Evolutionary conservation across 192 early-diverging fungal species (phyloP).

Genomic region (Backusella macrospora): DNA sequence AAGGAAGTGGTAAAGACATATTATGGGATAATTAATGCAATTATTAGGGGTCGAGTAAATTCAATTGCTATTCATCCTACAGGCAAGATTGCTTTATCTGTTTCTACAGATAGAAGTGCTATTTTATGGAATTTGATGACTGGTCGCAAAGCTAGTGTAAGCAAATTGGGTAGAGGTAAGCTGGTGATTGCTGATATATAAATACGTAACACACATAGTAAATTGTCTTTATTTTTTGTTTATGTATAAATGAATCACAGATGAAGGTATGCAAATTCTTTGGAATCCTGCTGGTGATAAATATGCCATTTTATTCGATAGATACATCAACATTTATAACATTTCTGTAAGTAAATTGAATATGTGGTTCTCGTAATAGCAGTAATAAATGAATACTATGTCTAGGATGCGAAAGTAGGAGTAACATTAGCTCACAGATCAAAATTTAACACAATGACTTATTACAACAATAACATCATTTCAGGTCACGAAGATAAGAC

Average conservation of each 20-base stretch:
- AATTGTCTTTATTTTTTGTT: neutral
- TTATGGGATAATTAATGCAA: neutral
- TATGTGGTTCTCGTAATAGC: neutral
- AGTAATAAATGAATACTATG: neutral
- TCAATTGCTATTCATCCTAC: conserved; percentile 91
- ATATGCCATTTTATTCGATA: conserved; percentile 63
- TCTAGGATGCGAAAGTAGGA: conserved; percentile 41
- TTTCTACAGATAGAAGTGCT: conserved; percentile 70
- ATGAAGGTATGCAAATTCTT: conserved; percentile 53
- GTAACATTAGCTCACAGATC: conserved; percentile 40
- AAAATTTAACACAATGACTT: conserved; percentile 39
- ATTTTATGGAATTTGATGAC: conserved; percentile 80
- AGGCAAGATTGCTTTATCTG: conserved; percentile 90
- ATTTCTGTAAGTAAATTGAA: conserved; percentile 51
- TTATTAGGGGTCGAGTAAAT: conserved; percentile 68
- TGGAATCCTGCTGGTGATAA: conserved; percentile 61
- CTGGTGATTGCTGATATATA: neutral
- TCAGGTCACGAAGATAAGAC: conserved; percentile 65
- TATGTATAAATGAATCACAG: conserved; percentile 16
- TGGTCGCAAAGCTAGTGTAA: conserved; percentile 66
- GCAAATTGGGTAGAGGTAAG: conserved; percentile 49
- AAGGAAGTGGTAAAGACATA: neutral
- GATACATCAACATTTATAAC: conserved; percentile 57
- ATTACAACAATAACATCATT: conserved; percentile 53
- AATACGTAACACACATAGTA: neutral